Percentiles rank a stretch among this genome's conserved stretches.
Conservation (phyloP, 1,284 basidiomycete genomes). For the Apiotrichum veenhuisii region DNA sequence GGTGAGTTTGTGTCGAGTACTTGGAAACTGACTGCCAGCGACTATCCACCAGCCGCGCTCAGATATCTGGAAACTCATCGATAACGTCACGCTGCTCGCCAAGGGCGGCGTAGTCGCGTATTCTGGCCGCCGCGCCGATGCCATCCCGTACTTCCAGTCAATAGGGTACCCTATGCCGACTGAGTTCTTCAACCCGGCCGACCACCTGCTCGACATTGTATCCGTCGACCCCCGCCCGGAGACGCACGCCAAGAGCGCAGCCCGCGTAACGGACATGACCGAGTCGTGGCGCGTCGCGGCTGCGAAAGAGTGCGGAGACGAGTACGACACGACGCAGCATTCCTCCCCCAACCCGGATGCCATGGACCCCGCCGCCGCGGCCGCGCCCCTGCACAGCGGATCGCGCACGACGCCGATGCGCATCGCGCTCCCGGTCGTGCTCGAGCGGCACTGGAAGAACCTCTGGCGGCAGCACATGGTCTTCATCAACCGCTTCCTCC, state of each 20-base stretch:
- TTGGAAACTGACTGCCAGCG: slow-evolving; percentile 26
- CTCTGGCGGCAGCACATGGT: slow-evolving; percentile 47
- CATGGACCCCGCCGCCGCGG: neutral
- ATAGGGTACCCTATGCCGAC: slow-evolving; percentile 48
- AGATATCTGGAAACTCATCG: slow-evolving; percentile 53
- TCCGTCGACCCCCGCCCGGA: slow-evolving; percentile 42
- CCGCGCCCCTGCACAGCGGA: slow-evolving; percentile 5
- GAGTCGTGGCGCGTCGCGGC: slow-evolving; percentile 15
- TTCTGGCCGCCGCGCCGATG: slow-evolving; percentile 33
- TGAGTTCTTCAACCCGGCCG: slow-evolving; percentile 49
- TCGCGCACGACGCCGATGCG: slow-evolving; percentile 41
- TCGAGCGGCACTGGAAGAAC: slow-evolving; percentile 48
- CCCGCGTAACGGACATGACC: slow-evolving; percentile 25
- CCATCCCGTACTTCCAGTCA: slow-evolving; percentile 39
- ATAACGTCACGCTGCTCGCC: slow-evolving; percentile 55
- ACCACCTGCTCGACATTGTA: slow-evolving; percentile 50
- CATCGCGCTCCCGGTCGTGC: slow-evolving; percentile 47
- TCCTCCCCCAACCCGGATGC: too few relatives aligned
- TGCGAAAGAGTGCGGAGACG: slow-evolving; percentile 15
- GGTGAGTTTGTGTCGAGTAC: slow-evolving; percentile 21
- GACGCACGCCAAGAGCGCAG: slow-evolving; percentile 22
- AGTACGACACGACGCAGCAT: neutral
- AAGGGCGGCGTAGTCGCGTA: slow-evolving; percentile 53
- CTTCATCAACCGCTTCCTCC: slow-evolving; percentile 48
- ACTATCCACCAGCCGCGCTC: slow-evolving; percentile 57